Evolutionary conservation across 768 basidiomycete species (phyloP).

Genomic region (Rhizopogon sp.): DNA sequence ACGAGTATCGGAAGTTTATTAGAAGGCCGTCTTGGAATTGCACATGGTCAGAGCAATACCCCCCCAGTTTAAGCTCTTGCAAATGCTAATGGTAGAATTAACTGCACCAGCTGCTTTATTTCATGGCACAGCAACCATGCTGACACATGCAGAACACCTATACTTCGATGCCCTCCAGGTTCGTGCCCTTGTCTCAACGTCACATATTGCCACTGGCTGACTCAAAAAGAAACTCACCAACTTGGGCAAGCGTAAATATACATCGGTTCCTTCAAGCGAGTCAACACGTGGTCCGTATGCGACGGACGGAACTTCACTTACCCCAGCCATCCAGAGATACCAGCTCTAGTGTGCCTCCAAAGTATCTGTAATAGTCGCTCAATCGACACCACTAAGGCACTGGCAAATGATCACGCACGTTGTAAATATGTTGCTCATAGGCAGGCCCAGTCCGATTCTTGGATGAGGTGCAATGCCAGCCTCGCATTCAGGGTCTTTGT

Average conservation of each 20-base stretch:
- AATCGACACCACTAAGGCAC: neutral
- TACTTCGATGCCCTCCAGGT: slow-evolving; percentile 79
- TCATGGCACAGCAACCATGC: neutral
- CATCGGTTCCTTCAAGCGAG: slow-evolving; percentile 62
- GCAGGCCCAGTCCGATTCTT: slow-evolving; percentile 76
- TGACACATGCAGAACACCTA: slow-evolving; percentile 22
- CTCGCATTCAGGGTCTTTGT: slow-evolving; percentile 35
- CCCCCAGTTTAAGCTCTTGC: too few species aligned
- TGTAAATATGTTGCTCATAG: slow-evolving; percentile 87
- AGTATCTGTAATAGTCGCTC: slow-evolving; percentile 47
- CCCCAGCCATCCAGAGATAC: slow-evolving; percentile 84
- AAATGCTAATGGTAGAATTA: neutral
- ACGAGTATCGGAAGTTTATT: too few species aligned
- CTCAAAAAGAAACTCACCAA: slow-evolving; percentile 44
- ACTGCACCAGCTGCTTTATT: neutral
- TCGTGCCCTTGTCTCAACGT: slow-evolving; percentile 57
- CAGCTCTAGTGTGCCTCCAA: slow-evolving; percentile 75
- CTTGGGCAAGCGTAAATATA: slow-evolving; percentile 75
- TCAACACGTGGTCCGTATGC: neutral
- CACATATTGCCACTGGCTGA: neutral
- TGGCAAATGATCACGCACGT: slow-evolving; percentile 42
- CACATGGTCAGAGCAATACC: neutral
- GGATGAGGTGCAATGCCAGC: slow-evolving; percentile 49
- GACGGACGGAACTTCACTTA: slow-evolving; percentile 29
- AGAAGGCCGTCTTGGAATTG: too few species aligned